Conservation (phyloP, 23 red algal species). For the Gracilaria vermiculophylla region DNA sequence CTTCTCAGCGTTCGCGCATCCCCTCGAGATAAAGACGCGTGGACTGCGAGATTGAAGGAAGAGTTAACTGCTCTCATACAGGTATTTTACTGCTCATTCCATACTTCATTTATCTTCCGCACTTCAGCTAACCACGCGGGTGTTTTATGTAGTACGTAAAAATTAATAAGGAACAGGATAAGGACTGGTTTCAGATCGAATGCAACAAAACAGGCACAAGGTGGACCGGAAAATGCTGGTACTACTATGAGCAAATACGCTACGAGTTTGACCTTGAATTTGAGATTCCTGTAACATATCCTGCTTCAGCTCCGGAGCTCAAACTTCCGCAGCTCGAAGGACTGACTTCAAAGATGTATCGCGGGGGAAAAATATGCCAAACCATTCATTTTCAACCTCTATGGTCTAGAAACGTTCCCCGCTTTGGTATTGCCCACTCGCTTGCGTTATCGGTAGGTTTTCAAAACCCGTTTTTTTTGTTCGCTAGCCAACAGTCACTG, state of each 20-base stretch:
- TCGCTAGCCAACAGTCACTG: neutral
- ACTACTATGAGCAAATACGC: slow-evolving; percentile 78
- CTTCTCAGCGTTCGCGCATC: slow-evolving; percentile 63
- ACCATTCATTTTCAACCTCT: slow-evolving; percentile 90
- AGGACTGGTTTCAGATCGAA: slow-evolving; percentile 74
- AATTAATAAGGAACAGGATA: slow-evolving; percentile 60
- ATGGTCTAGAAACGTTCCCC: slow-evolving; percentile 83
- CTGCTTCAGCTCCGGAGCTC: slow-evolving; percentile 68
- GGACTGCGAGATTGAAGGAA: slow-evolving; percentile 67
- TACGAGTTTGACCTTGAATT: slow-evolving; percentile 90
- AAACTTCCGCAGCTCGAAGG: slow-evolving; percentile 80
- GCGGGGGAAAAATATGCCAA: slow-evolving; percentile 88
- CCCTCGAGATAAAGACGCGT: slow-evolving; percentile 66
- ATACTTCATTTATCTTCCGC: no score
- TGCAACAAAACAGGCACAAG: slow-evolving; percentile 72
- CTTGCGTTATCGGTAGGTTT: slow-evolving; percentile 73
- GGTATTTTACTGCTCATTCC: neutral
- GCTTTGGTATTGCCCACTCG: slow-evolving; percentile 84
- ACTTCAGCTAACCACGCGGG: neutral
- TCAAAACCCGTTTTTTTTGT: neutral
- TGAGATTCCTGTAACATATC: slow-evolving; percentile 86
- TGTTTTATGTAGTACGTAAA: slow-evolving; percentile 46
- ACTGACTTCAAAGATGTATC: slow-evolving; percentile 95
- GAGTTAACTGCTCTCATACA: slow-evolving; percentile 73
- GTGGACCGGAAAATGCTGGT: slow-evolving; percentile 93